Base-by-base conservation (phyloP, 805 yeast genomes). In the Candida chauliodis region DNA sequence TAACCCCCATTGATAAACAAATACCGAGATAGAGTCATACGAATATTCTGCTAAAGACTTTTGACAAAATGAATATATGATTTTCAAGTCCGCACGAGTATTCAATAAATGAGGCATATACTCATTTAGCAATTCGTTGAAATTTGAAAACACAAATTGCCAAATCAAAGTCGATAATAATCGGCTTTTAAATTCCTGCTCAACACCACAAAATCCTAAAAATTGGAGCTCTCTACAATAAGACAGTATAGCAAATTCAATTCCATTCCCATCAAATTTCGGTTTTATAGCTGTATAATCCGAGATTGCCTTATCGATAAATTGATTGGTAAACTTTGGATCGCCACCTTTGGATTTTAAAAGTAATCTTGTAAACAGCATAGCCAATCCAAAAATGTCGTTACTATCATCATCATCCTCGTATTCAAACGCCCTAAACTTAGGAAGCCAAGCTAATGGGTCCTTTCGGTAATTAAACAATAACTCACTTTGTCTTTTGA, bases 131-230 rank as follows among this genome's bases (percentile, higher is more conserved):
- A 55, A 41, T 3, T 31, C 30, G 18, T 44, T 49, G 29, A 62
- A 55, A 31, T 61, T 57, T 2, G 37, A 38, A 31, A 66, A 60
- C 1, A 67, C 45, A 31, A 55, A 47, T 11, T 28, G 39, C 71
- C 71, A 66, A 20, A 48, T 51, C 18, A 66, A 43, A 28, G 54
- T 50, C 13, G 28, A 19, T 7, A 49, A 28, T 13, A 64, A 39
- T 2, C 41, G 41, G 2, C 51, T 40, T 13, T 48, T 36, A 34
- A 62, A 58, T 2, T 27, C 36, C 1, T 28, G 37, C 1, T 45
- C n/a, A 11, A 49, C 46, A 3, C 51, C 53, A 46, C 54, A 50
- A 8, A 38, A 44, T 34, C 50, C 50, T 37, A 49, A 50, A 26
- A 49, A 52, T 4, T 53, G 38, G 2, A 53, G 28, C n/a, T 51